Evolutionary conservation across 2,329 filamentous ascomycete species (phyloP).

Genomic region (Fusarium chlamydosporum): DNA sequence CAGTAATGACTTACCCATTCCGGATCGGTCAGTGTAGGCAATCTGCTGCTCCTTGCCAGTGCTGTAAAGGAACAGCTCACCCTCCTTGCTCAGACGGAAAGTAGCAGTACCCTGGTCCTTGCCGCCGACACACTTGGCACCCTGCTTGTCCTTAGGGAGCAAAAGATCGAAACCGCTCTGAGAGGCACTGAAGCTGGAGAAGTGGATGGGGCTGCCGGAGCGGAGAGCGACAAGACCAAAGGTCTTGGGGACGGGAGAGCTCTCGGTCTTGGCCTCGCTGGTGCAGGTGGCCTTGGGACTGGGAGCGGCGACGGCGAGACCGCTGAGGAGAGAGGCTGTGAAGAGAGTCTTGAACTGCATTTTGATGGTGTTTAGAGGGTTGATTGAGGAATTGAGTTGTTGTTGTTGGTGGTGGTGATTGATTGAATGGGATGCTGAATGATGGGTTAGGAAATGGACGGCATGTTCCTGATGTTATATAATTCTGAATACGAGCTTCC

Average conservation of each 20-base stretch:
- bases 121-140: constrained; percentile 63
- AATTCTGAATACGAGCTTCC: constrained; percentile 21
- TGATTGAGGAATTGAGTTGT: not conserved
- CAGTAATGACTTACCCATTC: constrained; percentile 64
- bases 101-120: constrained; percentile 59
- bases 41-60: constrained; percentile 60
- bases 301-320: constrained; percentile 32
- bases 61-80: constrained; percentile 63
- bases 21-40: constrained; percentile 69
- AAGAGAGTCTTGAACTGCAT: constrained; percentile 50
- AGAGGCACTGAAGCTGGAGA: constrained; percentile 61
- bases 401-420: not conserved
- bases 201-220: constrained; percentile 65
- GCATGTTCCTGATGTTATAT: constrained; percentile 22
- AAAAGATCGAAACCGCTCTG: constrained; percentile 61
- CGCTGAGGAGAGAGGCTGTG: constrained; percentile 33
- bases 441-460: not conserved
- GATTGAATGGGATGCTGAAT: not conserved
- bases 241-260: constrained; percentile 7
- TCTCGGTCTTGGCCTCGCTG: constrained; percentile 25
- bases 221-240: constrained; percentile 66
- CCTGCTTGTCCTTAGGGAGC: constrained; percentile 55
- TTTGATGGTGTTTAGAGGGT: constrained; percentile 10
- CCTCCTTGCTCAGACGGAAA: constrained; percentile 61
- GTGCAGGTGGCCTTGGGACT: constrained; percentile 15